A percentile compares a stretch with the other conserved stretches of the same genome.
phyloP scores from a whole-genome alignment of 2,329 filamentous ascomycete species.

The Triangularia setosa region DNA sequence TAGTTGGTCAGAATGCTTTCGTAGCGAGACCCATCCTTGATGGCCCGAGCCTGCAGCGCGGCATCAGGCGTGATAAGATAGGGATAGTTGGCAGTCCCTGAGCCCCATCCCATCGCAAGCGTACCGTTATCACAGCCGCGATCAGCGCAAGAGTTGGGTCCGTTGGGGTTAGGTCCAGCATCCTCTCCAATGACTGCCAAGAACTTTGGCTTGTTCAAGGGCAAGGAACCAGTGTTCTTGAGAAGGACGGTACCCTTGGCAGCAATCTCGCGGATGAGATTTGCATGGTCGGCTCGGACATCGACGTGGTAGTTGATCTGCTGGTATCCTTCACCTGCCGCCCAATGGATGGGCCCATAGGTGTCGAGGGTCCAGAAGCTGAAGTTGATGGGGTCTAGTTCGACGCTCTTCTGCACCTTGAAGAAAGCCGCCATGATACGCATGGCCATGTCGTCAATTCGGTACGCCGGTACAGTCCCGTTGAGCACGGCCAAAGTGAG shows the following conservation, averaged over 20 bases:
- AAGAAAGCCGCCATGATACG: conserved; percentile 72
- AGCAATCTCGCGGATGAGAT: conserved; percentile 70
- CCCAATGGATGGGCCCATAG: conserved; percentile 63
- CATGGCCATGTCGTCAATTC: conserved; percentile 87
- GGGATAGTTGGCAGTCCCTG: conserved; percentile 68
- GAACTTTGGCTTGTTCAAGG: conserved; percentile 73
- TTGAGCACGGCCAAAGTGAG: conserved; percentile 84
- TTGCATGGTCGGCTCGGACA: conserved; percentile 71
- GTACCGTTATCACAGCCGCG: conserved; percentile 58
- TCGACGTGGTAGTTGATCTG: conserved; percentile 79
- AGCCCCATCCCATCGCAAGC: conserved; percentile 76
- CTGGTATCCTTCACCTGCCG: conserved; percentile 57
- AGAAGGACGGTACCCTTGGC: conserved; percentile 81
- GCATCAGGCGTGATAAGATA: conserved; percentile 73
- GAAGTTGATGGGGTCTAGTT: conserved; percentile 66
- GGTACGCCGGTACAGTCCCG: conserved; percentile 81
- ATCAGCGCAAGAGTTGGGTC: conserved; percentile 75
- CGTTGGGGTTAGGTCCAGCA: conserved; percentile 67
- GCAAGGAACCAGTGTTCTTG: conserved; percentile 76
- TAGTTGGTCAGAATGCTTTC: conserved; percentile 67
- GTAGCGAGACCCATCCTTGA: conserved; percentile 54
- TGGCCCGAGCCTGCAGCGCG: conserved; percentile 61
- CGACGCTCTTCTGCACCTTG: conserved; percentile 57
- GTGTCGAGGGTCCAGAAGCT: conserved; percentile 81
- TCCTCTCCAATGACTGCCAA: conserved; percentile 79